Base-by-base conservation (phyloP, 116 monocot genomes). In the Phalaenopsis hybrid region DNA sequence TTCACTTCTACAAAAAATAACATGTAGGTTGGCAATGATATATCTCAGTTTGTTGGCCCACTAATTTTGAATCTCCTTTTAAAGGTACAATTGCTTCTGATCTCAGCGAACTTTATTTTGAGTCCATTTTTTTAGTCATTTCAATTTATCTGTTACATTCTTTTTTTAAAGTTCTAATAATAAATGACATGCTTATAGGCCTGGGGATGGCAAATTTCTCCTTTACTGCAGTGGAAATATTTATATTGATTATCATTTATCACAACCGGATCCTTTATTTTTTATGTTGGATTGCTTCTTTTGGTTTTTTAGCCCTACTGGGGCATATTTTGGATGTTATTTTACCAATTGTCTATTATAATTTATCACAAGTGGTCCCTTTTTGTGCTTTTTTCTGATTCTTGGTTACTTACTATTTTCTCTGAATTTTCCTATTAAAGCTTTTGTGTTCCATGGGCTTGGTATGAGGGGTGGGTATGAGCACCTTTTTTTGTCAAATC, bases 11-110 rank as follows among this genome's bases (percentile, higher is more conserved):
- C 25, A 57, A 67, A 31, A 51, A 44, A 49, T 73, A 21, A 55
- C 65, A 81, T 89, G 68, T 70, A 97, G 96, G 87, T 97, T 81
- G 96, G 96, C 74, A 97, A 97, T 87, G 96, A 97, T 85, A 86
- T 63, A 86, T 97, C 96, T 84, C 96, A 97, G 51, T 97, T 97
- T 88, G 94, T 97, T 58, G 96, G 96, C n/a, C 96, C 96, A n/a
- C 37, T 91, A 23, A 58, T 97, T 83, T 80, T 97, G 86, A 90
- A 86, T 81, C 92, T 86, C 57, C 87, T 97, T 17, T 86, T 97
- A 84, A 77, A 87, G 88, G 96, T 94, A 83, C 75, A 79, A 83
- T 79, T 8, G 80, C 79, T 68, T 79, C 0, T 23, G 25, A 12
- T 65, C 23, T 25, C 72, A 72, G 28, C 5, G 11, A 16, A 72